Evolutionary conservation across 768 basidiomycete genomes (phyloP).

Genomic region (Pholiota microspora): DNA sequence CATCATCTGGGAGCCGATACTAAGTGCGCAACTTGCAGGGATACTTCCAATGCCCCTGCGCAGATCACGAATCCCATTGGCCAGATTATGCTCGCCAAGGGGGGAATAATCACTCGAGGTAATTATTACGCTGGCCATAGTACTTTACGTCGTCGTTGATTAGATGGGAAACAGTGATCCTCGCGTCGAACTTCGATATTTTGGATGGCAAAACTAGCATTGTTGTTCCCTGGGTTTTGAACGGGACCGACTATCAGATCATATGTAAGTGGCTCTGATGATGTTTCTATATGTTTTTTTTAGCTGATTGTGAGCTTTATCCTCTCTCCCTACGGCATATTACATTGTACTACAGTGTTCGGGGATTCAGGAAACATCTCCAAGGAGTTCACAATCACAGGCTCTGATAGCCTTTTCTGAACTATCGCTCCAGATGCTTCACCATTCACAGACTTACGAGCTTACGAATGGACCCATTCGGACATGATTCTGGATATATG

Average conservation of each 20-base stretch:
- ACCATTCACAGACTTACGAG: too few relatives aligned
- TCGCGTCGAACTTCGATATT: background rate
- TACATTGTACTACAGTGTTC: too few relatives aligned
- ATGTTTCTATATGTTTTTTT: too few relatives aligned
- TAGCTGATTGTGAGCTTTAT: too few relatives aligned
- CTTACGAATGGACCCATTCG: too few relatives aligned
- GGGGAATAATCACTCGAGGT: background rate
- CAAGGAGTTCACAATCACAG: too few relatives aligned
- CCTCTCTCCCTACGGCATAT: too few relatives aligned
- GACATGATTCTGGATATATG: too few relatives aligned
- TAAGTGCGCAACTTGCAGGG: background rate
- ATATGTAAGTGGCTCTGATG: background rate
- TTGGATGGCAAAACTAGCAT: background rate
- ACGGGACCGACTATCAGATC: conserved; percentile 1
- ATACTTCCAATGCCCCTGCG: background rate
- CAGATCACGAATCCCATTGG: background rate
- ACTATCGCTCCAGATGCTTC: too few relatives aligned
- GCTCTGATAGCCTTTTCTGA: too few relatives aligned
- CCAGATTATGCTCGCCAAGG: background rate
- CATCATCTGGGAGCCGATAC: background rate
- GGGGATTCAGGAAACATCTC: too few relatives aligned
- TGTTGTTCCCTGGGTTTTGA: background rate
- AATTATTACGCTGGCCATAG: background rate
- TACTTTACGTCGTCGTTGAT: too few relatives aligned
- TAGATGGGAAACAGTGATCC: background rate